Percentiles rank a stretch among this genome's conserved stretches.
These are phyloP conservation scores for Biscutella laevigata DNA, from an alignment of 441 rosid species.

Conservation along the genomic window DNA sequence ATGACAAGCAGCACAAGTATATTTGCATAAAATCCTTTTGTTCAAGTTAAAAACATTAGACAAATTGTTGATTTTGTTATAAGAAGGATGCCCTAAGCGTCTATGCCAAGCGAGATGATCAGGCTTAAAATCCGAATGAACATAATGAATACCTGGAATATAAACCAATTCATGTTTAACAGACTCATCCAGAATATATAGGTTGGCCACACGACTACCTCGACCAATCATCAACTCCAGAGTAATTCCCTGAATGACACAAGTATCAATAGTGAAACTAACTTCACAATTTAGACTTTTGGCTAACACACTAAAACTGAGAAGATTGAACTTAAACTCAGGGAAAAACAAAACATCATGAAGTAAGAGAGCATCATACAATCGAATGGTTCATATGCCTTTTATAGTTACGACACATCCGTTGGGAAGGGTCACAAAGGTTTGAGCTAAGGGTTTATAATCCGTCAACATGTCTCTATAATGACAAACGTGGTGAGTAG, in stretches of 20 bases:
- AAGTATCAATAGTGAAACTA: background rate
- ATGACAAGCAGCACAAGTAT: no score
- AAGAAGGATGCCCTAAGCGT: background rate
- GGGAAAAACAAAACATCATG: background rate
- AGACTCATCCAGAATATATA: no score
- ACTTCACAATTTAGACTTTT: background rate
- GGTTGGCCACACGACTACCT: background rate
- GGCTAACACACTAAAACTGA: background rate
- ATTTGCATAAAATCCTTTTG: no score
- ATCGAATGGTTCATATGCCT: background rate
- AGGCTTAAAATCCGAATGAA: background rate
- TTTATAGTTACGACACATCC: background rate
- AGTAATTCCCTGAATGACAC: background rate
- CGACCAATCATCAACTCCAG: background rate
- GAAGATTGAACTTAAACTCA: no score
- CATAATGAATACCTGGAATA: background rate
- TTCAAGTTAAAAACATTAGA: background rate
- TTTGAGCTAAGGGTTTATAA: background rate
- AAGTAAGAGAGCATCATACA: background rate
- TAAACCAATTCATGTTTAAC: background rate
- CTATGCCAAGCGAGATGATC: background rate
- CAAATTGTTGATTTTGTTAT: no score
- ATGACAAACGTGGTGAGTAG: no score
- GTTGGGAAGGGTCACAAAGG: background rate
- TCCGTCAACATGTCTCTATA: no score